Conservation (phyloP, 352 stramenopile genomes). For the Phytophthora vignae region DNA sequence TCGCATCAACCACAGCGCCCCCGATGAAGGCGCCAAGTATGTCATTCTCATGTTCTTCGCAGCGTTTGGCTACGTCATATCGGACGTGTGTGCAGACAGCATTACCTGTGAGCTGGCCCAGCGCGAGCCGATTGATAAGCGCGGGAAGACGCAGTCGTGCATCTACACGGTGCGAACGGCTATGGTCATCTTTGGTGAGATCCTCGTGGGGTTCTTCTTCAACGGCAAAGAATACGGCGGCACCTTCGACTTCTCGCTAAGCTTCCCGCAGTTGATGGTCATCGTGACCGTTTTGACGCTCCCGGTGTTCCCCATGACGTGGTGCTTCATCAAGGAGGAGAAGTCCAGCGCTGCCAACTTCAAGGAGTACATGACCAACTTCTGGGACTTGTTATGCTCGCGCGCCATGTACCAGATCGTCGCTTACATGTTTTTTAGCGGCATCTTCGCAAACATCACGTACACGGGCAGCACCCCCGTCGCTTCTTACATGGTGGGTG, state of each 20-base stretch:
- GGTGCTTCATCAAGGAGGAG: slow-evolving; percentile 43
- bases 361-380: slow-evolving; percentile 24
- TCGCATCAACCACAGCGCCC: slow-evolving; percentile 32
- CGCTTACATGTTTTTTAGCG: slow-evolving; percentile 32
- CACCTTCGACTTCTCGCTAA: slow-evolving; percentile 56
- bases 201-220: slow-evolving; percentile 49
- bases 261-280: slow-evolving; percentile 56
- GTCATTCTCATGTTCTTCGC: slow-evolving; percentile 73
- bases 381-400: slow-evolving; percentile 34
- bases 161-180: slow-evolving; percentile 56
- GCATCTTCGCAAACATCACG: slow-evolving; percentile 37
- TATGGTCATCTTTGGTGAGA: slow-evolving; percentile 41
- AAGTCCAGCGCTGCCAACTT: slow-evolving; percentile 24
- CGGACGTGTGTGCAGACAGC: slow-evolving; percentile 75
- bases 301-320: slow-evolving; percentile 36
- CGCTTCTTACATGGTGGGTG: slow-evolving; percentile 28
- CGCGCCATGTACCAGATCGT: slow-evolving; percentile 51
- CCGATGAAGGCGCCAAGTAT: slow-evolving; percentile 35
- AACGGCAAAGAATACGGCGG: slow-evolving; percentile 66
- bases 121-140: slow-evolving; percentile 48
- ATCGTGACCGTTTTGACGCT: slow-evolving; percentile 31
- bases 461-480: slow-evolving; percentile 32
- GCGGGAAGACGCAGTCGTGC: slow-evolving; percentile 45
- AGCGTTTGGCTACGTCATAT: slow-evolving; percentile 75
- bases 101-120: slow-evolving; percentile 49